These are phyloP conservation scores for Cryptococcus wingfieldii DNA, from an alignment of 1,284 basidiomycete species.

Conservation along the genomic window DNA sequence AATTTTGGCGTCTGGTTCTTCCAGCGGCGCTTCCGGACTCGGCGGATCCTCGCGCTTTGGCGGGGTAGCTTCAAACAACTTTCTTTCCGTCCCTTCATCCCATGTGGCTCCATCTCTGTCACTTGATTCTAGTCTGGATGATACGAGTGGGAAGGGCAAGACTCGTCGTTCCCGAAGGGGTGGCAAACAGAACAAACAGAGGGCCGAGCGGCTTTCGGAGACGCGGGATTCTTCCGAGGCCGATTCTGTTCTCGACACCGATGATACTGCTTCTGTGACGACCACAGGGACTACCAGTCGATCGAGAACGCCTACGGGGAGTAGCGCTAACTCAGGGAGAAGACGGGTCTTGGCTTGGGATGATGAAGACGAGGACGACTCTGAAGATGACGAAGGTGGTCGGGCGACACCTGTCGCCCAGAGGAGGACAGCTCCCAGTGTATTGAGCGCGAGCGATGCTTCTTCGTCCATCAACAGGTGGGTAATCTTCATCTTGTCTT, in stretches of 20 bases:
- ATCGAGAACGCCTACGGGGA: too few relatives aligned
- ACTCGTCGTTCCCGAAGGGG: neutral
- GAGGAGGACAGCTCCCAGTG: constrained; percentile 4
- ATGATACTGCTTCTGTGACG: neutral
- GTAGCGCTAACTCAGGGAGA: too few relatives aligned
- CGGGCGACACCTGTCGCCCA: constrained; percentile 2
- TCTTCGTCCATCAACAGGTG: constrained; percentile 28
- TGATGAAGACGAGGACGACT: constrained; percentile 15
- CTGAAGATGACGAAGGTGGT: constrained; percentile 15
- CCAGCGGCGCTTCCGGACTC: too few relatives aligned
- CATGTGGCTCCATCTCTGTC: neutral
- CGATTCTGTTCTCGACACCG: neutral
- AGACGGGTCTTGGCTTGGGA: neutral
- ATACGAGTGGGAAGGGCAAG: neutral
- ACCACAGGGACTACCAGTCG: too few relatives aligned
- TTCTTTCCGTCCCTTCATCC: neutral
- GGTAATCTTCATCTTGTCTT: constrained; percentile 2
- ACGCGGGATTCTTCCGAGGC: neutral
- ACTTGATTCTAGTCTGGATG: neutral
- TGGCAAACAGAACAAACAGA: neutral
- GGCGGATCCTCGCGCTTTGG: too few relatives aligned
- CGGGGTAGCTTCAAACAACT: too few relatives aligned
- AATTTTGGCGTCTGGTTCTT: too few relatives aligned
- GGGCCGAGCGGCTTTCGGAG: neutral
- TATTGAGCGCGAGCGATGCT: constrained; percentile 31